Evolutionary conservation across 768 basidiomycete genomes (phyloP).

Genomic region (Hirschioporus abietinus): DNA sequence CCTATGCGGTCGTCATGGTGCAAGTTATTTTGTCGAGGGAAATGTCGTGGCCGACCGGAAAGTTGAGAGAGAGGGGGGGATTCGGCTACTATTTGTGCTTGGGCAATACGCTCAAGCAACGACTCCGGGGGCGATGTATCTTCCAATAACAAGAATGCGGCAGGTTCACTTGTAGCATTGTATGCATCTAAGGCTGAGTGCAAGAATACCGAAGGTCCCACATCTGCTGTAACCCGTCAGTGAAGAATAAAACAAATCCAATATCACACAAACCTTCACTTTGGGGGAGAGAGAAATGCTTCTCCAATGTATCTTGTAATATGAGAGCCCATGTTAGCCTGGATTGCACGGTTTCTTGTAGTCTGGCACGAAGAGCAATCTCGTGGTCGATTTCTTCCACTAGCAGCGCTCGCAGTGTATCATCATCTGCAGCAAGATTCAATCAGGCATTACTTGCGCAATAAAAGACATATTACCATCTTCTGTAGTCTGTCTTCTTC

Average conservation of each 20-base stretch:
- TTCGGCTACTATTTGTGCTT: neutral
- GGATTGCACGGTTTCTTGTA: slow-evolving; percentile 36
- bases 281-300: slow-evolving; percentile 4
- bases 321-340: slow-evolving; percentile 42
- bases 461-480: neutral
- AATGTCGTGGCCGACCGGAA: slow-evolving; percentile 17
- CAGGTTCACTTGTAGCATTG: neutral
- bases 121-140: neutral
- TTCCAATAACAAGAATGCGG: neutral
- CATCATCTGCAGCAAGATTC: neutral
- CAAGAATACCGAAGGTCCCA: neutral
- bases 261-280: neutral
- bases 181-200: neutral
- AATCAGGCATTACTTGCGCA: neutral
- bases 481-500: neutral
- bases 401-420: neutral
- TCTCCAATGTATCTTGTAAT: slow-evolving; percentile 31
- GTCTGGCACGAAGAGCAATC: slow-evolving; percentile 35
- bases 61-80: slow-evolving; percentile 17
- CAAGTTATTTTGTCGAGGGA: slow-evolving; percentile 21
- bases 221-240: neutral
- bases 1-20: slow-evolving; percentile 16
- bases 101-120: neutral
- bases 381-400: slow-evolving; percentile 39
- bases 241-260: neutral